These are phyloP conservation scores for Pseudogymnoascus sp. DNA, from an alignment of 2,329 filamentous ascomycete species.

Conservation along the genomic window DNA sequence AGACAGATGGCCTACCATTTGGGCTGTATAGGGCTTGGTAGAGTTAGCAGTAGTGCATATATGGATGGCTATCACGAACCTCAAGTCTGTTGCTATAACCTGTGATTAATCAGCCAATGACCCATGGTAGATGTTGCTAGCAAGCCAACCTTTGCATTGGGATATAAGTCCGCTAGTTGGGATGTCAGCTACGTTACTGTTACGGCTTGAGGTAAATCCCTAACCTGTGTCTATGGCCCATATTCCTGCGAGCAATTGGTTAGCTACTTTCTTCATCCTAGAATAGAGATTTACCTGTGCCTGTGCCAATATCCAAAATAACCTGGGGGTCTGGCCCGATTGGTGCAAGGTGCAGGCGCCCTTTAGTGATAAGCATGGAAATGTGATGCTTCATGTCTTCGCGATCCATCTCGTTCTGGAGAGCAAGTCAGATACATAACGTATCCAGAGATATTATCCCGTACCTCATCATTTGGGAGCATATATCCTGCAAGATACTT, in stretches of 20 bases:
- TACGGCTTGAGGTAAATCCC: neutral
- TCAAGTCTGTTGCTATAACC: slow-evolving; percentile 1
- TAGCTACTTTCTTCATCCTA: neutral
- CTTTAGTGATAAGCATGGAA: slow-evolving; percentile 9
- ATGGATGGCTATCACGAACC: neutral
- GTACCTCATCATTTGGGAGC: neutral
- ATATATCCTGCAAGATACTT: neutral
- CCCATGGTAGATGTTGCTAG: neutral
- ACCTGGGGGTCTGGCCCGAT: neutral
- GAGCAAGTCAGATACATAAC: slow-evolving; percentile 11
- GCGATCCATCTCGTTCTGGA: slow-evolving; percentile 10
- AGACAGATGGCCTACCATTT: neutral
- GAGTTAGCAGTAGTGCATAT: neutral
- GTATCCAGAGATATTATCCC: slow-evolving; percentile 10
- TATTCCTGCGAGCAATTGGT: neutral
- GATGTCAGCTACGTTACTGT: neutral
- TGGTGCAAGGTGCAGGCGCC: slow-evolving; percentile 5
- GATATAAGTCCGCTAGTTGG: neutral
- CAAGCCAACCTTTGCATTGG: neutral
- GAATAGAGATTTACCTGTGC: neutral
- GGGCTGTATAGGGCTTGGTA: neutral
- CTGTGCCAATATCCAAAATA: slow-evolving; percentile 14
- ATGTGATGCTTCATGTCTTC: slow-evolving; percentile 13
- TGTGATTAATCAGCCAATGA: neutral
- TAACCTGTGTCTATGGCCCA: slow-evolving; percentile 17